Evolutionary conservation across 2,329 filamentous ascomycete species (phyloP).

Genomic region (Calonectria pseudoturangicola): DNA sequence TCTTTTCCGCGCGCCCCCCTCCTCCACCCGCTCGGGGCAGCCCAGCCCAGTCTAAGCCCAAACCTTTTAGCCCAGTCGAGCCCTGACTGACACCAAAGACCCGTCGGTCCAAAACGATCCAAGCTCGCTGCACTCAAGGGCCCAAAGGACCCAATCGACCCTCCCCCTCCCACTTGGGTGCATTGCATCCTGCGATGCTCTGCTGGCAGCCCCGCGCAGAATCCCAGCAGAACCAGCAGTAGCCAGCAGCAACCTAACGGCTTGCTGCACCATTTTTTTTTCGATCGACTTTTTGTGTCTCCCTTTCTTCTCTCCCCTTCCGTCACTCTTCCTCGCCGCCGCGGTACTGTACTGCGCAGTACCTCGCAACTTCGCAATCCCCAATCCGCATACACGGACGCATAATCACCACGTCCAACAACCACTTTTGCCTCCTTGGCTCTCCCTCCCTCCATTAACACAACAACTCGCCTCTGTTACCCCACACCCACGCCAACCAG

Average conservation of each 20-base stretch:
- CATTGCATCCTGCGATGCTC: conserved; percentile 59
- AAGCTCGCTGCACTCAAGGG: conserved; percentile 31
- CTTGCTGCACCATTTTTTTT: conserved; percentile 47
- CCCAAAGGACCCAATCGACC: conserved; percentile 48
- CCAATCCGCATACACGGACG: conserved; percentile 20
- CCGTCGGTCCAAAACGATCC: conserved; percentile 30
- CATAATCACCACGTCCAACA: conserved; percentile 1
- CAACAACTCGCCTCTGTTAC: conserved; percentile 37
- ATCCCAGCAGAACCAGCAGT: conserved; percentile 53
- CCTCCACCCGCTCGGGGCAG: conserved; percentile 33
- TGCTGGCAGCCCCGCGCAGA: conserved; percentile 58
- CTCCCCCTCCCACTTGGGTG: conserved; percentile 52
- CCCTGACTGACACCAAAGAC: conserved; percentile 42
- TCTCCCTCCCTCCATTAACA: conserved; percentile 41
- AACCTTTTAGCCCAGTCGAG: conserved; percentile 40
- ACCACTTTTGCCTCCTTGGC: neutral
- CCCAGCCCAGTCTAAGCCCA: conserved; percentile 39
- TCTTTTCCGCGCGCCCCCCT: conserved; percentile 39
- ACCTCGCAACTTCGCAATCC: conserved; percentile 31
- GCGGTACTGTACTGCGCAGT: conserved; percentile 36
- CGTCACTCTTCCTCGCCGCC: conserved; percentile 39
- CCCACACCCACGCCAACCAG: conserved; percentile 55
- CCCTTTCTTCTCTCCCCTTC: conserved; percentile 41
- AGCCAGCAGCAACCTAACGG: conserved; percentile 47
- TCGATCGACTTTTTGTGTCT: conserved; percentile 52